Evolutionary conservation across 805 yeast genomes (phyloP).

Genomic region (Metschnikowia chrysomelidarum): DNA sequence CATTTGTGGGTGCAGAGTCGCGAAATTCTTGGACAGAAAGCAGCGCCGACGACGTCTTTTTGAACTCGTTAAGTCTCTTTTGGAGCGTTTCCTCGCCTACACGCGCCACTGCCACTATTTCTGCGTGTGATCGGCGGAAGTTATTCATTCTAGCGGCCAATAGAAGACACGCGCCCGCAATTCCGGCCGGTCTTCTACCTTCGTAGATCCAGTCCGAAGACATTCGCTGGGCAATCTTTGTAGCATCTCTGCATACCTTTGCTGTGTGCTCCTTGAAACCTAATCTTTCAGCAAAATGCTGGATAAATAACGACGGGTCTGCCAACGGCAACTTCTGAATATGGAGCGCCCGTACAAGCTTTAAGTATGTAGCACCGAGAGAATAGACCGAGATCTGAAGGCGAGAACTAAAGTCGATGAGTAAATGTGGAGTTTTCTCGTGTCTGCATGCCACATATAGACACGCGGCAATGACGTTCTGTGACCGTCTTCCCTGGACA

Average conservation of each 20-base stretch:
- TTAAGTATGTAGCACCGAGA: conserved; percentile 92
- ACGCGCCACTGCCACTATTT: conserved; percentile 92
- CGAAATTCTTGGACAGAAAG: conserved; percentile 77
- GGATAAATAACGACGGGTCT: conserved; percentile 92
- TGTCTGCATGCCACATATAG: conserved; percentile 91
- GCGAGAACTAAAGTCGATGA: conserved; percentile 90
- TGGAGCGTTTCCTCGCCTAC: conserved; percentile 94
- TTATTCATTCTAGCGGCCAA: conserved; percentile 97
- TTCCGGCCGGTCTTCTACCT: conserved; percentile 97
- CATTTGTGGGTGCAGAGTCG: conserved; percentile 39
- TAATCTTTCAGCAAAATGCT: conserved; percentile 86
- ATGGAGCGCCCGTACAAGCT: conserved; percentile 83
- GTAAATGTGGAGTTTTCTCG: conserved; percentile 89
- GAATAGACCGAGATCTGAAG: conserved; percentile 90
- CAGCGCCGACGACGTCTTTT: conserved; percentile 67
- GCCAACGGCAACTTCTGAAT: conserved; percentile 79
- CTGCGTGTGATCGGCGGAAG: conserved; percentile 85
- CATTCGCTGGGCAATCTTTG: conserved; percentile 85
- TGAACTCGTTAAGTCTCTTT: conserved; percentile 84
- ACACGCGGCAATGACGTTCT: conserved; percentile 93
- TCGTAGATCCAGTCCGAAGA: conserved; percentile 92
- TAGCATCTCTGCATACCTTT: conserved; percentile 85
- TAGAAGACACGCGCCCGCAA: conserved; percentile 94
- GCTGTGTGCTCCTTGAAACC: conserved; percentile 73
- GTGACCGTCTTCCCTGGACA: conserved; percentile 96